phyloP scores from a whole-genome alignment of 2,329 filamentous ascomycete genomes.

The Talaromyces sp. region DNA sequence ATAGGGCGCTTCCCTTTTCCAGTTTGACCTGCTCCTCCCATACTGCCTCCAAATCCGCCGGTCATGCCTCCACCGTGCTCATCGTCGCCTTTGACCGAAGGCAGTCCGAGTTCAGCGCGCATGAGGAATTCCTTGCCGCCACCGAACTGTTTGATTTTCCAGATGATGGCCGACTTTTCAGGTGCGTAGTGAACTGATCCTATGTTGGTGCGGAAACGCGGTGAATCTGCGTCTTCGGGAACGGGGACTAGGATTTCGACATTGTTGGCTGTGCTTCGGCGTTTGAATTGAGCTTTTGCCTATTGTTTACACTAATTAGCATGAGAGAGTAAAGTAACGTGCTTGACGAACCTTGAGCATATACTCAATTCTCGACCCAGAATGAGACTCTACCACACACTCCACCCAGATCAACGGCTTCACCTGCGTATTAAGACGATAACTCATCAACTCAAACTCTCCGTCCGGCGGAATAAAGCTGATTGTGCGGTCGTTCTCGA shows the following conservation, averaged over 20 bases:
- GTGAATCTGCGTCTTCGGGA: slow-evolving; percentile 93
- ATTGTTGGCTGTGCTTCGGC: slow-evolving; percentile 95
- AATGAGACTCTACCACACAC: slow-evolving; percentile 94
- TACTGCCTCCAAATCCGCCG: slow-evolving; percentile 91
- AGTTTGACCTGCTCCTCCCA: slow-evolving; percentile 77
- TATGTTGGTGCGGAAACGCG: slow-evolving; percentile 95
- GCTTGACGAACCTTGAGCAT: slow-evolving; percentile 74
- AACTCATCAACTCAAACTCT: slow-evolving; percentile 99
- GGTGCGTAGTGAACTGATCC: slow-evolving; percentile 96
- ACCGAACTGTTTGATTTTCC: slow-evolving; percentile 99
- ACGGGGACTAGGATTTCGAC: slow-evolving; percentile 97
- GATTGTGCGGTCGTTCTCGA: slow-evolving; percentile 98
- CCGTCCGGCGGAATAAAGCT: slow-evolving; percentile 98
- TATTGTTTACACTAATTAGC: slow-evolving; percentile 24
- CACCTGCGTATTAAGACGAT: slow-evolving; percentile 96
- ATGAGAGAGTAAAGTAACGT: neutral
- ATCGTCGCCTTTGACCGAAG: slow-evolving; percentile 90
- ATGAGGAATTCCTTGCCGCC: slow-evolving; percentile 98
- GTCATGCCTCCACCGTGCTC: slow-evolving; percentile 97
- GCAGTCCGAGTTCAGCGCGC: slow-evolving; percentile 91
- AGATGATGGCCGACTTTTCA: slow-evolving; percentile 95
- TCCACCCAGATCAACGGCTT: slow-evolving; percentile 99
- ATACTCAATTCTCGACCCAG: slow-evolving; percentile 92
- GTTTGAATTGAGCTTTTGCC: slow-evolving; percentile 96
- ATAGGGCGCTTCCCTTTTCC: slow-evolving; percentile 94